Conservation (phyloP, 805 yeast species). For the Candida endomychidarum region DNA sequence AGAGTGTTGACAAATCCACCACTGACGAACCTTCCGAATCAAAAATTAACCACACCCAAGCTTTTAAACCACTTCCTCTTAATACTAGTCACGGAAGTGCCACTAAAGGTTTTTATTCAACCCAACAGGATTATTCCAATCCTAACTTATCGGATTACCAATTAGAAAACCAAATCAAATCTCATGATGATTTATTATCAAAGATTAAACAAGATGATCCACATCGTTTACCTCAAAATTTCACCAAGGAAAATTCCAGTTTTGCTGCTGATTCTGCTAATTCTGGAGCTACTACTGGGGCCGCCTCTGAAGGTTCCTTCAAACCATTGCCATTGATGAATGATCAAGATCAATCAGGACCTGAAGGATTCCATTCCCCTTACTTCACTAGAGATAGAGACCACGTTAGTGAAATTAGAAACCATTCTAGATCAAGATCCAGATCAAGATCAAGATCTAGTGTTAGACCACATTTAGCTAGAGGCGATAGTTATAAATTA, state of each 20-base stretch:
- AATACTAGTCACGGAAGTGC: neutral
- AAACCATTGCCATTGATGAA: constrained; percentile 14
- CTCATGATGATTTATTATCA: constrained; percentile 35
- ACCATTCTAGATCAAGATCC: constrained; percentile 21
- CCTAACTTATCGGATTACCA: constrained; percentile 48
- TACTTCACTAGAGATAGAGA: constrained; percentile 31
- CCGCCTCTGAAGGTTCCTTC: no score
- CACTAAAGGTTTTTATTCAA: constrained; percentile 9
- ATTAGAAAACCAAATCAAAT: constrained; percentile 37
- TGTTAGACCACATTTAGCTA: constrained; percentile 61
- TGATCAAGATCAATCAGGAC: constrained; percentile 12
- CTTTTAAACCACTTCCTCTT: constrained; percentile 1
- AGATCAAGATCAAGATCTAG: constrained; percentile 16
- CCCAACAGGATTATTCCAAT: constrained; percentile 29
- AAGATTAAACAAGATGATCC: constrained; percentile 38
- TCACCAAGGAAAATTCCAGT: constrained; percentile 17
- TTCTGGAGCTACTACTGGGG: neutral
- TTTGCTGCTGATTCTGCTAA: neutral
- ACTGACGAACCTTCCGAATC: neutral
- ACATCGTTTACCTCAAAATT: constrained; percentile 19
- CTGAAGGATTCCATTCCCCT: constrained; percentile 32
- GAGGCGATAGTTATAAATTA: constrained; percentile 75
- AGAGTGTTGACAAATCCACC: neutral
- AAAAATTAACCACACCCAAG: no score
- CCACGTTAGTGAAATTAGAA: constrained; percentile 26